phyloP scores from a whole-genome alignment of 2,329 filamentous ascomycete genomes.

The Colletotrichum karsti region DNA sequence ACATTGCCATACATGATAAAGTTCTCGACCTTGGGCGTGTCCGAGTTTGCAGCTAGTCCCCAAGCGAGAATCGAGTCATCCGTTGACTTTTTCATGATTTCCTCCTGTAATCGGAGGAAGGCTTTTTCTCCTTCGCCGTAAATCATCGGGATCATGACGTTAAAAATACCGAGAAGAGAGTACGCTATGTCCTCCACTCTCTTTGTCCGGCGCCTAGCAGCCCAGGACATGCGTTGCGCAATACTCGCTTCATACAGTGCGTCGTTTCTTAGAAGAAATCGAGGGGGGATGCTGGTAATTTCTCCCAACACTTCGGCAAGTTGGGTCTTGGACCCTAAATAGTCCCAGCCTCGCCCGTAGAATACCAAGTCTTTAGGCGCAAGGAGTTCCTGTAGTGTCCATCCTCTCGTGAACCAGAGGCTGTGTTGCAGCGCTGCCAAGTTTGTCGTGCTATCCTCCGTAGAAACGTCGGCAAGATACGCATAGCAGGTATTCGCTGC shows the following conservation, averaged over 20 bases:
- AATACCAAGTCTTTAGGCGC: slow-evolving; percentile 33
- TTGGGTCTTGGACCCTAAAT: slow-evolving; percentile 21
- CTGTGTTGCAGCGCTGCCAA: slow-evolving; percentile 21
- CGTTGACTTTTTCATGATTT: slow-evolving; percentile 25
- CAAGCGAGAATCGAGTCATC: slow-evolving; percentile 34
- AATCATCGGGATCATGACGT: slow-evolving; percentile 28
- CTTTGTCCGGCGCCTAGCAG: slow-evolving; percentile 23
- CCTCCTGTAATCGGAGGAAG: slow-evolving; percentile 29
- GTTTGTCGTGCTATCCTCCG: background rate
- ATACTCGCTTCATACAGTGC: slow-evolving; percentile 26
- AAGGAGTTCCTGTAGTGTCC: slow-evolving; percentile 36
- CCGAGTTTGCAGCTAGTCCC: background rate
- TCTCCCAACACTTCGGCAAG: slow-evolving; percentile 31
- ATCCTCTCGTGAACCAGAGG: slow-evolving; percentile 33
- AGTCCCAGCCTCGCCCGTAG: slow-evolving; percentile 30
- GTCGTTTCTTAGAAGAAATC: slow-evolving; percentile 5
- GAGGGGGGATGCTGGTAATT: slow-evolving; percentile 39
- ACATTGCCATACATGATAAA: background rate
- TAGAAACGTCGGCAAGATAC: slow-evolving; percentile 29
- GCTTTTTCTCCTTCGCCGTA: slow-evolving; percentile 30
- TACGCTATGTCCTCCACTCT: slow-evolving; percentile 31
- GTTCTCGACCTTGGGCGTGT: background rate
- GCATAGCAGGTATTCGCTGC: slow-evolving; percentile 29
- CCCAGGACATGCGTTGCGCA: slow-evolving; percentile 34
- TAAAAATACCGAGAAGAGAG: slow-evolving; percentile 32